phyloP scores from a whole-genome alignment of 805 yeast species.

The Candida hungchunana region DNA sequence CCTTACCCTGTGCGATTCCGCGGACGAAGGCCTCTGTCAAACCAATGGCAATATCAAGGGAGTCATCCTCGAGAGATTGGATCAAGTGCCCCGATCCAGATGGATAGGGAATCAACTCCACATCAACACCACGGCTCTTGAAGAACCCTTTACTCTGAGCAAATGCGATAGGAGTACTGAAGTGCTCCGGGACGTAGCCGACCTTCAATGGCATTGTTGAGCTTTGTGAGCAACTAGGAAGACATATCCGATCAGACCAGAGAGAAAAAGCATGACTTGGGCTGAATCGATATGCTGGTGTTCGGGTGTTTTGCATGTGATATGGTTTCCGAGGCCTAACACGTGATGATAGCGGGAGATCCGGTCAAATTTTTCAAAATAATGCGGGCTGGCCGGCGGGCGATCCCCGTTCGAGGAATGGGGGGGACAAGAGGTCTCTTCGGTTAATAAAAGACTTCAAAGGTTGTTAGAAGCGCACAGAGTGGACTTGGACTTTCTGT shows the following conservation, averaged over 20 bases:
- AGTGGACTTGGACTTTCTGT: too few relatives aligned
- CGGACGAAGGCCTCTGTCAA: slow-evolving; percentile 88
- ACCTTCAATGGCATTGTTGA: slow-evolving; percentile 41
- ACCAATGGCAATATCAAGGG: slow-evolving; percentile 80
- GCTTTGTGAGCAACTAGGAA: not conserved
- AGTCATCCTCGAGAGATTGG: slow-evolving; percentile 57
- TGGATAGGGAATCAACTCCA: slow-evolving; percentile 64
- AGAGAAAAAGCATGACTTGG: not conserved
- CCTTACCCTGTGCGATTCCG: slow-evolving; percentile 56
- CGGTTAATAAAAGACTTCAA: too few relatives aligned
- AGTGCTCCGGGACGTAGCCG: slow-evolving; percentile 90
- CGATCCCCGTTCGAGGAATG: too few relatives aligned
- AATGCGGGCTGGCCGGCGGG: too few relatives aligned
- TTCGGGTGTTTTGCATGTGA: slow-evolving; percentile 8
- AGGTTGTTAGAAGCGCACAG: too few relatives aligned
- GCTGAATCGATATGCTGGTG: slow-evolving; percentile 3
- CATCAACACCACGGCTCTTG: slow-evolving; percentile 42
- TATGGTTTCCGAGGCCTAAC: not conserved
- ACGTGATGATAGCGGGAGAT: slow-evolving; percentile 3
- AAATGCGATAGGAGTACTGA: slow-evolving; percentile 78
- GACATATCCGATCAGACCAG: not conserved
- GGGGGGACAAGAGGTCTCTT: too few relatives aligned
- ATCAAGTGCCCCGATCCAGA: slow-evolving; percentile 89
- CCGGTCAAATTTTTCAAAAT: too few relatives aligned
- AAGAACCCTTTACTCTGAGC: slow-evolving; percentile 61